Evolutionary conservation across 1,284 basidiomycete genomes (phyloP), one percentile per base, ranked within the genome.

Genomic region (Pisolithus thermaeus): DNA sequence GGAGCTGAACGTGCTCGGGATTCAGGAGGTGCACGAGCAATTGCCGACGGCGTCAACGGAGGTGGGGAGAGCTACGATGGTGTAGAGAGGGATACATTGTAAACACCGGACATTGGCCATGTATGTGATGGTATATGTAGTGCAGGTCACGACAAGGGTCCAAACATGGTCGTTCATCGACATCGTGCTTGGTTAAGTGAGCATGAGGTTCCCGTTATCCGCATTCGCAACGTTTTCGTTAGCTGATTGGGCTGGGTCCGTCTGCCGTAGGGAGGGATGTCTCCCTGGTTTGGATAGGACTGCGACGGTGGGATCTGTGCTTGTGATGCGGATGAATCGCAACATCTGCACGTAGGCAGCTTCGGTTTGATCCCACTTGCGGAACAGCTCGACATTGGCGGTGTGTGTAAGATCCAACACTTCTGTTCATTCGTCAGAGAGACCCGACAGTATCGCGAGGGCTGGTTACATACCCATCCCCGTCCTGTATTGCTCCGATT

Each of bases 401-500:
- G 73, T 68, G 59, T 94, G 81, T 0, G 90, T 92, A 41, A 95
- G 74, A 67, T 95, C 91, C 16, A 84, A 80, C n/a, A 94, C 78
- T 70, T 94, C 91, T 92, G 68, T 12, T 50, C 49, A 54, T 36
- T 35, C 43, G 46, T 41, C 37, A 56, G 52, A 52, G 44, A 49
- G 50, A 52, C 25, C 32, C 51, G n/a, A 25, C 49, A 39, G 47
- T 27, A 23, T 42, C 28, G 45, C 47, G 18, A 45, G 30, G n/a
- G 16, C 16, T 23, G 11, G 20, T 32, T 46, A 74, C 86, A 57
- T 62, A 92, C 92, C 90, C 61, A 95, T 76, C 2, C 92, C 92
- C 7, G 89, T 88, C 47, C 87, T 79, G 66, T 92, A 96, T 55
- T 83, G 76, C 49, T 90, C 85, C 14, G 66, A 59, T 62, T 94